Evolutionary conservation across 2,329 filamentous ascomycete species (phyloP), one percentile per base, ranked within the genome.

Genomic region (Zymoseptoria ardabiliae): DNA sequence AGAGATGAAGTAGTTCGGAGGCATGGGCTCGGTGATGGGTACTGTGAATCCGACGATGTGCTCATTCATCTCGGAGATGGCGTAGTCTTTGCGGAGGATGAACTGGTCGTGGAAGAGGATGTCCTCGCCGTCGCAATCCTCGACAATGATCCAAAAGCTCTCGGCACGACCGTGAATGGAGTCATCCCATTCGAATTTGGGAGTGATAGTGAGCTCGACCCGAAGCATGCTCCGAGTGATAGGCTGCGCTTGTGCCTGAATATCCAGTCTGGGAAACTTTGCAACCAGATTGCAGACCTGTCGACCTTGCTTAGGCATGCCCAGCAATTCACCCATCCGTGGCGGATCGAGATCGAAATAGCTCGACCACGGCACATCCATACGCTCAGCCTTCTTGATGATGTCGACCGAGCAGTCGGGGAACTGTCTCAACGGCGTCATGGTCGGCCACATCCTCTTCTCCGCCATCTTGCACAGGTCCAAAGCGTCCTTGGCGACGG

Each of bases 371-470:
- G 90, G 87, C 20, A 97, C 92, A 66, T 97, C 92, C 62, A 97
- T 96, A 66, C 92, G 85, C 77, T 99, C 94, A 2, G 92, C 88
- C 76, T 97, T 97, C 66, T 90, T 86, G 54, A 97, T 79, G 56
- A 97, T 90, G 60, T 97, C 93, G 49, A 85, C 81, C 2, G 92
- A 86, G 70, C 91, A 96, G 48, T 79, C 78, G 3, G 88, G 84
- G 71, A 99, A 99, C 70, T 99, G 94, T 57, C 94, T 85, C 30
- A 99, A 80, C 10, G 95, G 94, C 45, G 91, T 90, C 94, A 97
- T 99, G 5, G 93, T 97, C 13, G 93, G 92, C 94, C 94, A 99
- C 95, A 99, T 99, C 54, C 95, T 85, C 81, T 96, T 96, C 79
- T 99, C 94, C 0, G 93, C 94, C 91, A 96, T 97, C 78, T 99